Base-by-base conservation (phyloP, 2,329 filamentous ascomycete genomes). In the Cladosporium oxysporum region DNA sequence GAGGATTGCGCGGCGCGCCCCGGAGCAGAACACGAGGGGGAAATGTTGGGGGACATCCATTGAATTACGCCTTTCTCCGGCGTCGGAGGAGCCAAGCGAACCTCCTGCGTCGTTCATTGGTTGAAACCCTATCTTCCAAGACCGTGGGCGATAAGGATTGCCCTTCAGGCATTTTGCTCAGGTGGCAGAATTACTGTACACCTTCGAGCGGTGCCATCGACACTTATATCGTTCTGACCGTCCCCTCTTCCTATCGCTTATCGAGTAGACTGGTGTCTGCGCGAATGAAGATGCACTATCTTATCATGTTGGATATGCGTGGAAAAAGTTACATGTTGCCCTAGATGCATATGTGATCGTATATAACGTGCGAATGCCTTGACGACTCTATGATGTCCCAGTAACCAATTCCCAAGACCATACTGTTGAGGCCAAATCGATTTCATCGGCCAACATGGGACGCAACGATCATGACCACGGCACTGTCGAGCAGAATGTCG, bases 161-260 rank as follows among this genome's bases (percentile, higher is more conserved):
- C 31, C 31, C 21, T 26, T 26, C 11, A 8, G n/a, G 14, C n/a
- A 26, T 63, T 63, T 63, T 63, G 61, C 61, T 63, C 61, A 63
- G 61, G 61, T 63, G 61, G 49, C 50, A 57, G 23, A 63, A 63
- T 63, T 55, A 63, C 61, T 63, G 61, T 63, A 33, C 49, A 47
- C 14, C 8, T 23, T 41, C 29, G 33, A 28, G 7, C 21, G 11
- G 31, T 21, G 23, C 23, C 23, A 29, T 59, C 16, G 28, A 29
- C 23, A 5, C 10, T 59, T 59, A 44, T 59, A 59, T 35, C 33
- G 41, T 41, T 31, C 3, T 47, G 33, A 29, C 7, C 23, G 11
- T 47, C 23, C 16, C 16, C 35, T 14, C 11, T 31, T 12, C 21
- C 16, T 59, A 59, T 59, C 57, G 23, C 35, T 59, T 59, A 29